phyloP scores from a whole-genome alignment of 129 eudicot genomes.

The Erigeron canadensis region DNA sequence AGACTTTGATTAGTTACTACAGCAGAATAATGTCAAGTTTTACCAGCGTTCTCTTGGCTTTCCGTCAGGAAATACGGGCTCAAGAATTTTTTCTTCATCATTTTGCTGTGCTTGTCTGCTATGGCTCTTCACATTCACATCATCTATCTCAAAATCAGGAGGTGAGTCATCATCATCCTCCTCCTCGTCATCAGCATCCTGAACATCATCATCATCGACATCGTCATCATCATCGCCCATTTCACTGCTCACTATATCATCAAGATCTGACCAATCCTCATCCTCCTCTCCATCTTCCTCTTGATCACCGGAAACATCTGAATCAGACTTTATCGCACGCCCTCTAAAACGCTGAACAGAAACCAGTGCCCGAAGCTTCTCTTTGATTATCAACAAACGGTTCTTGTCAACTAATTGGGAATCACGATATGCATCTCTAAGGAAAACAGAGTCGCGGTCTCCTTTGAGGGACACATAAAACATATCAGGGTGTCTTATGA shows the following conservation, averaged over 20 bases:
- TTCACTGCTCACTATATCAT: conserved; percentile 46
- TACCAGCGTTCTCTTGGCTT: conserved; percentile 96
- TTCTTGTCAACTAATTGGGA: conserved; percentile 85
- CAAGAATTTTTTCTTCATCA: conserved; percentile 48
- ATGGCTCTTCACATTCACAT: conserved; percentile 39
- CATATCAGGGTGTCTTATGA: conserved; percentile 99
- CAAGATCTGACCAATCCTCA: conserved; percentile 76
- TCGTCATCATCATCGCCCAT: conserved; percentile 59
- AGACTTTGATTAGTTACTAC: background rate
- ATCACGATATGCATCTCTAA: conserved; percentile 88
- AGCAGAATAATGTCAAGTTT: conserved; percentile 17
- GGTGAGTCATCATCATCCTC: conserved; percentile 69
- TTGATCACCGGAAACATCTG: conserved; percentile 31
- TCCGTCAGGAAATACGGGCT: conserved; percentile 81
- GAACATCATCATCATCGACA: conserved; percentile 52
- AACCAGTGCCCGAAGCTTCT: conserved; percentile 89
- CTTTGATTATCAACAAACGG: conserved; percentile 69
- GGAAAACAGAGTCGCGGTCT: conserved; percentile 93
- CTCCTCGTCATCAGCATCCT: conserved; percentile 50
- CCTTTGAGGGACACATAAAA: conserved; percentile 93
- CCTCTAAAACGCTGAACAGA: conserved; percentile 57
- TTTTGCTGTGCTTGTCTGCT: conserved; percentile 37
- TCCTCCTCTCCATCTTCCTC: conserved; percentile 47
- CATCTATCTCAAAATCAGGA: conserved; percentile 74
- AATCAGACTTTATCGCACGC: conserved; percentile 38